Evolutionary conservation across 176 grass and related monocot species (phyloP), one percentile per base, ranked within the genome.

Genomic region (Coix lacrymajobi): DNA sequence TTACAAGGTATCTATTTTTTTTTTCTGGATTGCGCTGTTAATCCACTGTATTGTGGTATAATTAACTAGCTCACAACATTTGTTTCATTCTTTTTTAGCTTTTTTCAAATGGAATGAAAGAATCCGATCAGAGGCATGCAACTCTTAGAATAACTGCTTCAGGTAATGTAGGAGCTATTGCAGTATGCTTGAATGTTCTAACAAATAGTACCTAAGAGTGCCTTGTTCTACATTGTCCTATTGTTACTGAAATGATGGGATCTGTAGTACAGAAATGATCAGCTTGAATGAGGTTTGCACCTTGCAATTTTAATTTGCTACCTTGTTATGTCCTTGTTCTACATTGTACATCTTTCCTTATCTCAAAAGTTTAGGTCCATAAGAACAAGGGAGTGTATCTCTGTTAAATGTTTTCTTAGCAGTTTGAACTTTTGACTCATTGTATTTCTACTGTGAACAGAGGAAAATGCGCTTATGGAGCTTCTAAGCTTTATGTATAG

Each of bases 81-180:
- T 36, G 9, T 16, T 28, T 62, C 62, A 25, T 89, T 87, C 41
- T 85, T 90, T 90, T 30, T 85, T 87, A 99, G 96, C 96, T 99
- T 87, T 99, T 99, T 68, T 99, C 96, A 74, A 99, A 99, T 85
- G 96, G 97, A 40, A 96, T 99, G 97, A 96, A 90, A 89, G 97
- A 99, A 89, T 99, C 97, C 19, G 97, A 99, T 67, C 93, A 96
- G 83, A 87, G 97, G 75, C 97, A 99, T 79, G 97, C 93, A 5
- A 96, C 91, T 76, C 82, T 99, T 86, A 90, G 93, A 94, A 92
- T 99, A 85, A 87, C 89, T 81, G 77, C 91, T 79, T 96, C 97
- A 96, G 97, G 97, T 99, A 96, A 89, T 77, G 49, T 82, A 22
- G 34, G 74, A 91, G 31, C 10, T 25, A 58, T 19, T 83, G 45